Conservation (phyloP, 78 protist species). For the Cavenderia fasciculata region DNA sequence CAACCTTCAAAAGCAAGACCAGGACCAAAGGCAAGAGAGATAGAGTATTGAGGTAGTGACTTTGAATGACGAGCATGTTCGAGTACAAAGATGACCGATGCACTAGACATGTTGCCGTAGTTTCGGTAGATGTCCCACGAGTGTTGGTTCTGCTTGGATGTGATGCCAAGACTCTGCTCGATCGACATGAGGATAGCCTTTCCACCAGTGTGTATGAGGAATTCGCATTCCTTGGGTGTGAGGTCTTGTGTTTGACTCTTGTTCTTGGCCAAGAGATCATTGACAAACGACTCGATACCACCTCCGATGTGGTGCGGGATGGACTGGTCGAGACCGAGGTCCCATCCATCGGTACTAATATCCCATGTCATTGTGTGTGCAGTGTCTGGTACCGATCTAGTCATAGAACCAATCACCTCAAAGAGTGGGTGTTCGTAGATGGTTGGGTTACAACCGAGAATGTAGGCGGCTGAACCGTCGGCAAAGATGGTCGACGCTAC, state of each 20-base stretch:
- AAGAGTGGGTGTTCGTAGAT: conserved; percentile 36
- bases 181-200: conserved; percentile 11
- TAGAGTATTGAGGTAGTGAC: conserved; percentile 20
- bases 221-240: conserved; percentile 26
- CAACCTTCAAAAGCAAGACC: conserved; percentile 75
- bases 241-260: not conserved
- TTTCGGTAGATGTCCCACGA: conserved; percentile 48
- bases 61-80: conserved; percentile 40
- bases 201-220: conserved; percentile 67
- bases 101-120: conserved; percentile 63
- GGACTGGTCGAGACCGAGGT: conserved; percentile 4
- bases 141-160: not conserved
- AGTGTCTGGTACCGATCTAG: conserved; percentile 24
- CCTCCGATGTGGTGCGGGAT: conserved; percentile 18
- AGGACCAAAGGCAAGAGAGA: conserved; percentile 55
- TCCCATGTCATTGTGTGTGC: conserved; percentile 45
- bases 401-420: conserved; percentile 35
- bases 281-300: conserved; percentile 18
- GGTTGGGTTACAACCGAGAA: conserved; percentile 26
- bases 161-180: conserved; percentile 14
- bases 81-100: conserved; percentile 59
- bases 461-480: conserved; percentile 70
- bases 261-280: not conserved
- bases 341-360: conserved; percentile 34
- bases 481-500: conserved; percentile 52